Evolutionary conservation across 1,284 basidiomycete species (phyloP).

Genomic region (Leccinum colubrinum): DNA sequence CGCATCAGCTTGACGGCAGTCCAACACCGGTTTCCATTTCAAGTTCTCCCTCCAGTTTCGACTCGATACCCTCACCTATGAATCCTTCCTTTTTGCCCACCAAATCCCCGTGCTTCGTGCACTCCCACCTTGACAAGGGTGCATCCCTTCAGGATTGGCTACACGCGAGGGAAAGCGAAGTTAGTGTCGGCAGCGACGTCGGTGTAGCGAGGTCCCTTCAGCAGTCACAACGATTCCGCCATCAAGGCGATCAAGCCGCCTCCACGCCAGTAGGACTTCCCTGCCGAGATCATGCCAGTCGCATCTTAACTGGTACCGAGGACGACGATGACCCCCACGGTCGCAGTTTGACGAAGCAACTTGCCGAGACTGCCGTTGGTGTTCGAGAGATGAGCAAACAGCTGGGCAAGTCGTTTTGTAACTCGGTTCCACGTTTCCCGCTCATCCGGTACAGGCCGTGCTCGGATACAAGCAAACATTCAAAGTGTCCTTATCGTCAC

Average conservation of each 20-base stretch:
- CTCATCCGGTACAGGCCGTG: slow-evolving; percentile 63
- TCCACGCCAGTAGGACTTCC: slow-evolving; percentile 19
- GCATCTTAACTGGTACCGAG: slow-evolving; percentile 36
- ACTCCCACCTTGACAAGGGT: slow-evolving; percentile 80
- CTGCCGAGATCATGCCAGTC: slow-evolving; percentile 16
- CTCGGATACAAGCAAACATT: slow-evolving; percentile 88
- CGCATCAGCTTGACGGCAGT: slow-evolving; percentile 16
- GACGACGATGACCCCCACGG: slow-evolving; percentile 71
- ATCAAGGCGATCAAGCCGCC: slow-evolving; percentile 11
- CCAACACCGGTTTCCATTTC: slow-evolving; percentile 21
- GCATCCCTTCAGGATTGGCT: slow-evolving; percentile 73
- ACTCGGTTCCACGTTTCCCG: not conserved
- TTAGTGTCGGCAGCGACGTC: slow-evolving; percentile 37
- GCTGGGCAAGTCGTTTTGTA: slow-evolving; percentile 64
- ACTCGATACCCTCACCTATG: slow-evolving; percentile 35
- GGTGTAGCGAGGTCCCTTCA: slow-evolving; percentile 51
- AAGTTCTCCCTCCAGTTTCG: slow-evolving; percentile 30
- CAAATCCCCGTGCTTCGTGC: slow-evolving; percentile 82
- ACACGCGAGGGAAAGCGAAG: slow-evolving; percentile 44
- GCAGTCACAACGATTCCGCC: slow-evolving; percentile 25
- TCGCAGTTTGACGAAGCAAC: slow-evolving; percentile 82
- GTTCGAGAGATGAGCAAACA: slow-evolving; percentile 99
- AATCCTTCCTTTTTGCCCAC: slow-evolving; percentile 33
- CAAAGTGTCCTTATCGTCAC: slow-evolving; percentile 96
- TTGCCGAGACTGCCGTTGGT: slow-evolving; percentile 96